A percentile compares a stretch with the other conserved stretches of the same genome.
Conservation (phyloP, 345 rosid genomes). For the Chamaenerion angustifolium region DNA sequence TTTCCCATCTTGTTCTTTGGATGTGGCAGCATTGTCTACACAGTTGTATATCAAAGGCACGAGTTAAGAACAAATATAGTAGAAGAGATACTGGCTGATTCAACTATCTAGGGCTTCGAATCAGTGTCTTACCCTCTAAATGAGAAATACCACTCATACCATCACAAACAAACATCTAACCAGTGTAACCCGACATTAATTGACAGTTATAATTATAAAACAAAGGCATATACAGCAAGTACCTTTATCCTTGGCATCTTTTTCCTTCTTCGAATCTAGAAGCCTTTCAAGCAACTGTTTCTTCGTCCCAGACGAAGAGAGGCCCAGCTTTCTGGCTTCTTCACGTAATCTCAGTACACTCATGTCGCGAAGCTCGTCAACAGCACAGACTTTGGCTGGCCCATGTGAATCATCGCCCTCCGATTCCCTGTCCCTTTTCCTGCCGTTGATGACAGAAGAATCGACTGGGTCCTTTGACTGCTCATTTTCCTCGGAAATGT, state of each 20-base stretch:
- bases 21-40: constrained; percentile 5
- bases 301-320: constrained; percentile 50
- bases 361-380: constrained; percentile 41
- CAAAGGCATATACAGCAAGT: neutral
- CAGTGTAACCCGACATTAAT: neutral
- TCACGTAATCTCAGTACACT: constrained; percentile 59
- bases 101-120: too few relatives aligned
- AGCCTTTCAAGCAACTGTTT: constrained; percentile 54
- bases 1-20: constrained; percentile 19
- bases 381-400: constrained; percentile 26
- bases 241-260: constrained; percentile 14
- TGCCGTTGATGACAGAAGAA: constrained; percentile 7
- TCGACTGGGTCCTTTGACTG: constrained; percentile 9
- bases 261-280: constrained; percentile 12
- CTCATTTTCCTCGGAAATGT: constrained; percentile 25
- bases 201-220: neutral
- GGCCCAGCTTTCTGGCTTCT: constrained; percentile 39
- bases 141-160: too few relatives aligned
- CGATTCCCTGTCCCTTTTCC: constrained; percentile 36
- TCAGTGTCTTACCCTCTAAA: too few relatives aligned
- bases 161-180: neutral
- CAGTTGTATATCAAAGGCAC: constrained; percentile 3
- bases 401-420: constrained; percentile 12
- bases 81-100: neutral
- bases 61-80: neutral